Evolutionary conservation across 2,329 filamentous ascomycete species (phyloP).

Genomic region (Sclerotinia spermophila): DNA sequence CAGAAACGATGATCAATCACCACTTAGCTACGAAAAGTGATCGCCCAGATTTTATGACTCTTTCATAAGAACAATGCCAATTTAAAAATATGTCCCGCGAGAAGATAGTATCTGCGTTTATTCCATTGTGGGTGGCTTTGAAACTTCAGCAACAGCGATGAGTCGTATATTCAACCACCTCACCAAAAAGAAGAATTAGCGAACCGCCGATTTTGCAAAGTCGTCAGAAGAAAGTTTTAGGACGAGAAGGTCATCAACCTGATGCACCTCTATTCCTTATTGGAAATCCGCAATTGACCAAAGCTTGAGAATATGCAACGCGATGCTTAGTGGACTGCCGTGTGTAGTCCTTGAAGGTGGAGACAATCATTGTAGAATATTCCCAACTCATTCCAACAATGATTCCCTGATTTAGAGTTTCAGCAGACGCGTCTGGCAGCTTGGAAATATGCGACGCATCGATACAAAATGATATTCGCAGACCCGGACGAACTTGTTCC

Average conservation of each 20-base stretch:
- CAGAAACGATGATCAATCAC: constrained; percentile 21
- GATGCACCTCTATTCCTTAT: not conserved
- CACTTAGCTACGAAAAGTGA: constrained; percentile 24
- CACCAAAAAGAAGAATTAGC: constrained; percentile 32
- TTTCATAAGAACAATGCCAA: constrained; percentile 25
- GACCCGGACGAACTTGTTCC: constrained; percentile 20
- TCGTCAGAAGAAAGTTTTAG: constrained; percentile 42
- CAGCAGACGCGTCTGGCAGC: constrained; percentile 18
- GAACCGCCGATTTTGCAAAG: constrained; percentile 36
- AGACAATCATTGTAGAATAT: constrained; percentile 4
- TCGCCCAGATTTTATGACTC: constrained; percentile 38
- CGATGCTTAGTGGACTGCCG: not conserved
- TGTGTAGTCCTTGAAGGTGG: constrained; percentile 8
- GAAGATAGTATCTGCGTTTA: constrained; percentile 16
- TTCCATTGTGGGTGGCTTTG: constrained; percentile 18
- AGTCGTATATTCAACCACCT: constrained; percentile 28
- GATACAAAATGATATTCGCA: constrained; percentile 10
- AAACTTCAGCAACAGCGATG: constrained; percentile 22
- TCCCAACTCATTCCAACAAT: not conserved
- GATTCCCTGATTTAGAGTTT: not conserved
- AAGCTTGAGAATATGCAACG: constrained; percentile 1
- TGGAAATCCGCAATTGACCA: constrained; percentile 6
- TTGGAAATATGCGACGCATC: not conserved
- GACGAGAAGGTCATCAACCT: constrained; percentile 39
- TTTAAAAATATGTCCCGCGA: constrained; percentile 22